Base-by-base conservation (phyloP, 2,329 filamentous ascomycete genomes). In the Talaromyces sp. region DNA sequence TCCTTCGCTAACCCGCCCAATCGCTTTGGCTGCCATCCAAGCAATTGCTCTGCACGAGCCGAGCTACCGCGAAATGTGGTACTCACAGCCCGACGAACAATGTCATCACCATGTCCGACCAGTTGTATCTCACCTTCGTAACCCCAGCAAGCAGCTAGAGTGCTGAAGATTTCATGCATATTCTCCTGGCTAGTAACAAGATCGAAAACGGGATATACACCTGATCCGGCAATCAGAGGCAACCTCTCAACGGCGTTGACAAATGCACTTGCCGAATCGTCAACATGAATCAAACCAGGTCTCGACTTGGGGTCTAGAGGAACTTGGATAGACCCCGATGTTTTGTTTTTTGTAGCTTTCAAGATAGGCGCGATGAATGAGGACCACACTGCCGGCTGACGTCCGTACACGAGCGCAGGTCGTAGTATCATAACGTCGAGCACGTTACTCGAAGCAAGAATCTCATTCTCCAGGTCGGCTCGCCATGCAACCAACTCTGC, bases 141-240 rank as follows among this genome's bases (percentile, higher is more conserved):
- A 0, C 69, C 73, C 16, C 73, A 50, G 28, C 61, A 63, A 37
- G 57, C 66, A 25, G 68, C 72, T 6, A 58, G 35, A 14, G 67
- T 67, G 14, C 68, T 66, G 14, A 75, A 58, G 14, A 77, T 69
- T 35, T 69, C 69, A 9, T 66, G 61, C 63, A 75, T 70, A 23
- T 67, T 69, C 62, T 77, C 74, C 42, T 69, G 67, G 50, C 71
- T 71, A 0, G 70, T 70, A 12, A 73, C 66, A 9, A 79, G 65
- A 64, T 77, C 72, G 67, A 79, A 79, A 3, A 79, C 64, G 1
- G 76, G 76, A 65, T 74, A 76, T 8, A 71, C 65, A 11, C 70
- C 69, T 2, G 68, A 37, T 46, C 35, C 64, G 48, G 40, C 73
- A 66, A 60, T 70, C 18, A n/a, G 75, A 65, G 61, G 73, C 71